Percentiles rank a stretch among this genome's conserved stretches.
Conservation (phyloP, 2,329 filamentous ascomycete species). For the Fonsecaea multimorphosa region DNA sequence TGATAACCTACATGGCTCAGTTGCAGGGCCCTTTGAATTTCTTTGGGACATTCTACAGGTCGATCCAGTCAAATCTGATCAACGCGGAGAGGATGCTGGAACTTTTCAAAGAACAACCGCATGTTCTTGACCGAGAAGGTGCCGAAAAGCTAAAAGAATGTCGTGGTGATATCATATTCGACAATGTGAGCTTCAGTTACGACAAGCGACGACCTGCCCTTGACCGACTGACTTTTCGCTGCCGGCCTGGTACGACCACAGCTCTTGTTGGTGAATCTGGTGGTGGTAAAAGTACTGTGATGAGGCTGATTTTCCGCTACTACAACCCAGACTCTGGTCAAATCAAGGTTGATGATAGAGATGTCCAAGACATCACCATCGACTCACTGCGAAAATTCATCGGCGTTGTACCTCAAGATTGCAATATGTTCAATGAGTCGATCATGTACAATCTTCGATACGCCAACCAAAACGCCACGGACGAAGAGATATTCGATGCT, state of each 20-base stretch:
- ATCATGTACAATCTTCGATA: slow-evolving; percentile 95
- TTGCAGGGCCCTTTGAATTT: slow-evolving; percentile 82
- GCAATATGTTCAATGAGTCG: slow-evolving; percentile 90
- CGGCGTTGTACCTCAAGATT: slow-evolving; percentile 96
- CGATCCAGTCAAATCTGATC: slow-evolving; percentile 96
- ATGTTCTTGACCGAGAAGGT: slow-evolving; percentile 77
- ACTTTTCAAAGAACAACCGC: slow-evolving; percentile 93
- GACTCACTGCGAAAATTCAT: slow-evolving; percentile 91
- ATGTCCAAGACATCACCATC: slow-evolving; percentile 86
- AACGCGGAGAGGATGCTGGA: slow-evolving; percentile 94
- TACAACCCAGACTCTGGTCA: slow-evolving; percentile 83
- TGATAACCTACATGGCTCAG: slow-evolving; percentile 80
- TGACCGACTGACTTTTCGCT: slow-evolving; percentile 82
- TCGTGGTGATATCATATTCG: slow-evolving; percentile 82
- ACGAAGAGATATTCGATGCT: slow-evolving; percentile 80
- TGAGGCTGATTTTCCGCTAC: slow-evolving; percentile 94
- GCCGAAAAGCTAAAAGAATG: slow-evolving; percentile 70
- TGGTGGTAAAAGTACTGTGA: slow-evolving; percentile 95
- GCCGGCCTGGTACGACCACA: slow-evolving; percentile 87
- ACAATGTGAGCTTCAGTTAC: slow-evolving; percentile 89
- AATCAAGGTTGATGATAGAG: slow-evolving; percentile 82
- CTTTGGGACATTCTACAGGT: slow-evolving; percentile 93
- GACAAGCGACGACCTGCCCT: slow-evolving; percentile 84
- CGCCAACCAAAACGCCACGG: slow-evolving; percentile 78
- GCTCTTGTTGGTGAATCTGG: slow-evolving; percentile 96